Conservation (phyloP, 1,284 basidiomycete species). For the Xerocomus minutiporus region DNA sequence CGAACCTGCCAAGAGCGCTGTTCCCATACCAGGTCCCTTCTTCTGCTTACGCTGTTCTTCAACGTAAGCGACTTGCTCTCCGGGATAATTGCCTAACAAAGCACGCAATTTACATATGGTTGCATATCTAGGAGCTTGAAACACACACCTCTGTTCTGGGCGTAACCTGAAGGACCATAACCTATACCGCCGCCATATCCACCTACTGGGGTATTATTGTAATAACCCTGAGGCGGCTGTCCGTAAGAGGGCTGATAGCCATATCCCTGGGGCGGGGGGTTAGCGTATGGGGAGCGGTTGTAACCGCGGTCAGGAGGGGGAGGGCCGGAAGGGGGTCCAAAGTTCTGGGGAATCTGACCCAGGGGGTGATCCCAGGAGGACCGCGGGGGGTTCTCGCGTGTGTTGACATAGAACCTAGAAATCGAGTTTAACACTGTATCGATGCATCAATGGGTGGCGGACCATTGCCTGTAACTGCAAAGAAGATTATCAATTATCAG, state of each 20-base stretch:
- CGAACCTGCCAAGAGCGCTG: slow-evolving; percentile 29
- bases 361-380: slow-evolving; percentile 65
- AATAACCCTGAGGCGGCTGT: slow-evolving; percentile 22
- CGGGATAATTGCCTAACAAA: slow-evolving; percentile 15
- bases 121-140: neutral
- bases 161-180: neutral
- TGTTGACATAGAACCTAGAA: slow-evolving; percentile 70
- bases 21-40: slow-evolving; percentile 28
- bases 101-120: neutral
- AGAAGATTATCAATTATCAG: slow-evolving; percentile 24
- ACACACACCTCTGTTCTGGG: slow-evolving; percentile 20
- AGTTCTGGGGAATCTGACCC: slow-evolving; percentile 41
- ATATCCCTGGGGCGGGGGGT: slow-evolving; percentile 11
- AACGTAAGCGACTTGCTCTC: slow-evolving; percentile 14
- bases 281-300: slow-evolving; percentile 32
- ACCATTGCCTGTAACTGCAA: slow-evolving; percentile 66
- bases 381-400: slow-evolving; percentile 51
- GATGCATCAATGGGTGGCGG: slow-evolving; percentile 18
- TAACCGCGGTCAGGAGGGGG: slow-evolving; percentile 26
- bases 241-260: slow-evolving; percentile 7
- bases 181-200: slow-evolving; percentile 14
- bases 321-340: slow-evolving; percentile 39
- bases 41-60: slow-evolving; percentile 15
- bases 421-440: neutral
- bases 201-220: slow-evolving; percentile 12